phyloP scores from a whole-genome alignment of 495 filamentous ascomycete genomes.

The Daldinia loculata region DNA sequence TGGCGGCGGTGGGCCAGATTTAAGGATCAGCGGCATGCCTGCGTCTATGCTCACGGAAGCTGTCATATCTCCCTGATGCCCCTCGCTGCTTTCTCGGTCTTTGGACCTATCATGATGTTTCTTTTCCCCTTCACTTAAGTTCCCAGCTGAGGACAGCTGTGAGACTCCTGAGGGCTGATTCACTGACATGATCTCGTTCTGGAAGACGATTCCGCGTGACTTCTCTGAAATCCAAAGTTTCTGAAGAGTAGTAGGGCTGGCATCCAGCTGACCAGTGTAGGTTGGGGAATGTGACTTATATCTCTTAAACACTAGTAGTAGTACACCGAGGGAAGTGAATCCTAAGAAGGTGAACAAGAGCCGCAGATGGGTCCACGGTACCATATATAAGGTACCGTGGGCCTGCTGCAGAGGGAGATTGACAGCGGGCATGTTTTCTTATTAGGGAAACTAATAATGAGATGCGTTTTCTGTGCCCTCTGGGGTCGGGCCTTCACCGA shows the following conservation, averaged over 20 bases:
- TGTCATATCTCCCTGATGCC: constrained; percentile 17
- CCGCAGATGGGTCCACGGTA: constrained; percentile 36
- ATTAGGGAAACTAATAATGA: constrained; percentile 43
- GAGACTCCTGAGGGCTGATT: constrained; percentile 32
- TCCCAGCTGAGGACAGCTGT: constrained; percentile 9
- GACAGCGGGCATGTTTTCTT: constrained; percentile 56
- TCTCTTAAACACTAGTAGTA: constrained; percentile 28
- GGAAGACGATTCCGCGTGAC: constrained; percentile 34
- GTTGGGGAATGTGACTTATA: constrained; percentile 36
- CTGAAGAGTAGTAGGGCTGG: constrained; percentile 19
- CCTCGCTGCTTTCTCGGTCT: constrained; percentile 18
- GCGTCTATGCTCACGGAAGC: constrained; percentile 22
- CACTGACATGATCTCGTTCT: constrained; percentile 40
- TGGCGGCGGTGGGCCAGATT: constrained; percentile 48
- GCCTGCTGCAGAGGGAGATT: constrained; percentile 47
- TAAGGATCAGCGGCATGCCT: constrained; percentile 41
- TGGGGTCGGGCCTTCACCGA: constrained; percentile 42
- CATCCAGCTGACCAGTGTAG: constrained; percentile 7
- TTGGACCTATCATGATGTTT: constrained; percentile 26
- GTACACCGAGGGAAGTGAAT: constrained; percentile 42
- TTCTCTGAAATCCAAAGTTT: constrained; percentile 32
- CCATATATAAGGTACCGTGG: constrained; percentile 46
- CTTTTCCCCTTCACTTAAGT: constrained; percentile 20
- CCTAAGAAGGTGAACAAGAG: constrained; percentile 43
- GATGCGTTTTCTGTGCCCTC: constrained; percentile 39